phyloP scores from a whole-genome alignment of 345 rosid genomes.

The Syzygium aromaticum region DNA sequence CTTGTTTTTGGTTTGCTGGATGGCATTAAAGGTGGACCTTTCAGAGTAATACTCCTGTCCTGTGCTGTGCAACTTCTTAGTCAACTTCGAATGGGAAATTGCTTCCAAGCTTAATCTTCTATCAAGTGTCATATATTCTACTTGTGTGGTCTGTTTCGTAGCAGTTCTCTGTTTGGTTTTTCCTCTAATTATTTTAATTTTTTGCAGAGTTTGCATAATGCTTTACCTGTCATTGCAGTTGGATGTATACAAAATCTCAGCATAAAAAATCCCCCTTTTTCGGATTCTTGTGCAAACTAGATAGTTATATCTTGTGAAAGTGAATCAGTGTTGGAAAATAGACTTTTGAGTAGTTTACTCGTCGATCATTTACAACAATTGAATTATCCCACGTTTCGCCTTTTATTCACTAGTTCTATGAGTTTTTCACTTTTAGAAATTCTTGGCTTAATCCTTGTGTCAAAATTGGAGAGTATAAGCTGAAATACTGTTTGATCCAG shows the following conservation, averaged over 20 bases:
- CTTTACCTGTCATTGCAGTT: background rate
- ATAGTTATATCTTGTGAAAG: background rate
- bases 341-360: background rate
- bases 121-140: background rate
- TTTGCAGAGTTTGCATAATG: background rate
- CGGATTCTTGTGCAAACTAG: background rate
- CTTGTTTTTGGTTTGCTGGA: background rate
- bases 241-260: background rate
- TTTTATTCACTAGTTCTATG: background rate
- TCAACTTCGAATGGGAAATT: background rate
- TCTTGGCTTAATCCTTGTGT: background rate
- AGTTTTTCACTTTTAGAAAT: background rate
- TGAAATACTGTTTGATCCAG: background rate
- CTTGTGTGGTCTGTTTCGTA: background rate
- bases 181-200: background rate
- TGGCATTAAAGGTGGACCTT: background rate
- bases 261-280: background rate
- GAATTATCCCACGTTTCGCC: background rate
- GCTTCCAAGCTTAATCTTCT: background rate
- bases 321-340: background rate
- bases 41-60: background rate
- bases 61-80: background rate
- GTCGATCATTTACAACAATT: background rate
- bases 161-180: background rate
- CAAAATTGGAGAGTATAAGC: background rate